phyloP scores from a whole-genome alignment of 1,284 basidiomycete species.

The Lentinula novae-zelandiae region DNA sequence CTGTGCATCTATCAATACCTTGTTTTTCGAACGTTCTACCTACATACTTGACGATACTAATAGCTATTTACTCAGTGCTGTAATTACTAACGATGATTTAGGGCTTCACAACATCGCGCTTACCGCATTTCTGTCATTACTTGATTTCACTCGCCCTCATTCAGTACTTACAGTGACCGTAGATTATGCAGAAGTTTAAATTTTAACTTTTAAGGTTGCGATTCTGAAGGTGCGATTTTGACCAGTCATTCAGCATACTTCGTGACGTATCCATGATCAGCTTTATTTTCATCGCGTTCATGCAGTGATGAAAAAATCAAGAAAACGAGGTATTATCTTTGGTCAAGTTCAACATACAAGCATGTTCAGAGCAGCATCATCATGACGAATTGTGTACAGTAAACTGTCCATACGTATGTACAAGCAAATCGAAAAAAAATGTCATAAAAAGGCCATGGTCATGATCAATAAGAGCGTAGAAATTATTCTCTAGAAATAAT shows the following conservation, averaged over 20 bases:
- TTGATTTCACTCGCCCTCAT: not conserved
- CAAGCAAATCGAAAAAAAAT: not conserved
- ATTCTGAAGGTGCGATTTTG: too few species aligned
- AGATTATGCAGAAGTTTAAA: not conserved
- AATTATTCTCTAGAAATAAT: constrained; percentile 1
- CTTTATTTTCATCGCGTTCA: too few species aligned
- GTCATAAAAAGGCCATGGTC: not conserved
- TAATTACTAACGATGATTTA: not conserved
- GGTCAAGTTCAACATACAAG: too few species aligned
- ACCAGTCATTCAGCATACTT: not conserved
- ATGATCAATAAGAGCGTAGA: not conserved
- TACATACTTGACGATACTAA: not conserved
- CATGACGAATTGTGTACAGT: not conserved
- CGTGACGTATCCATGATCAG: too few species aligned
- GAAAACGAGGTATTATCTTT: too few species aligned
- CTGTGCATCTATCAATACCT: not conserved
- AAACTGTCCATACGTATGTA: not conserved
- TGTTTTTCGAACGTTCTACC: not conserved
- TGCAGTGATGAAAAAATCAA: too few species aligned
- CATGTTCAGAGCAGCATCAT: too few species aligned
- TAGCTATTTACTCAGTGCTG: not conserved
- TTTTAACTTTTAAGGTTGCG: too few species aligned
- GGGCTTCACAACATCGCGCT: not conserved
- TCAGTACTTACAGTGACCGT: not conserved
- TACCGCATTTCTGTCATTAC: not conserved